These are phyloP conservation scores for Candida berthetii DNA, from an alignment of 805 yeast species.

Conservation along the genomic window DNA sequence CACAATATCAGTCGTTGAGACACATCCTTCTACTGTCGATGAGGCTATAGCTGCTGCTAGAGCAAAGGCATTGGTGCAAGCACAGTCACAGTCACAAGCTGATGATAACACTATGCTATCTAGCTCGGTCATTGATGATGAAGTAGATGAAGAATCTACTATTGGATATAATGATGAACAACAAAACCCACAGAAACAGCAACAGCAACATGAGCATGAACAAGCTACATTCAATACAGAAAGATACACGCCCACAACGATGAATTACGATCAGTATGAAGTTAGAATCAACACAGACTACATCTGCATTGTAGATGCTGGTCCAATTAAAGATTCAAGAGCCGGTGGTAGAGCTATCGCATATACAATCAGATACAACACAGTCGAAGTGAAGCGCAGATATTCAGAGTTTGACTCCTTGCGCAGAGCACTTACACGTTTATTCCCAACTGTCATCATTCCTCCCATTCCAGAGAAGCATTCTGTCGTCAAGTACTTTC, in stretches of 20 bases:
- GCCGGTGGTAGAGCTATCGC: conserved; percentile 50
- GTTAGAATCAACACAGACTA: conserved; percentile 1
- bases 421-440: conserved; percentile 57
- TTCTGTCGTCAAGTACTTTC: conserved; percentile 41
- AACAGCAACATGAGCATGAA: no score
- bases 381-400: conserved; percentile 61
- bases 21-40: no score
- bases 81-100: no score
- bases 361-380: conserved; percentile 62
- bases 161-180: no score
- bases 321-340: conserved; percentile 61
- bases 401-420: conserved; percentile 90
- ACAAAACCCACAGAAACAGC: no score
- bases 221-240: not conserved
- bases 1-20: conserved; percentile 2
- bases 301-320: conserved; percentile 58
- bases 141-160: no score
- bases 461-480: conserved; percentile 96
- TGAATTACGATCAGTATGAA: not conserved
- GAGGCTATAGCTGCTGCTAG: no score
- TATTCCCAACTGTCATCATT: conserved; percentile 75
- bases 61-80: no score
- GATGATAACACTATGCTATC: no score
- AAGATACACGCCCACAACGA: not conserved
- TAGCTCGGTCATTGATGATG: no score